Evolutionary conservation across 208 protist species (phyloP).

Genomic region (Crithidia mellificae): DNA sequence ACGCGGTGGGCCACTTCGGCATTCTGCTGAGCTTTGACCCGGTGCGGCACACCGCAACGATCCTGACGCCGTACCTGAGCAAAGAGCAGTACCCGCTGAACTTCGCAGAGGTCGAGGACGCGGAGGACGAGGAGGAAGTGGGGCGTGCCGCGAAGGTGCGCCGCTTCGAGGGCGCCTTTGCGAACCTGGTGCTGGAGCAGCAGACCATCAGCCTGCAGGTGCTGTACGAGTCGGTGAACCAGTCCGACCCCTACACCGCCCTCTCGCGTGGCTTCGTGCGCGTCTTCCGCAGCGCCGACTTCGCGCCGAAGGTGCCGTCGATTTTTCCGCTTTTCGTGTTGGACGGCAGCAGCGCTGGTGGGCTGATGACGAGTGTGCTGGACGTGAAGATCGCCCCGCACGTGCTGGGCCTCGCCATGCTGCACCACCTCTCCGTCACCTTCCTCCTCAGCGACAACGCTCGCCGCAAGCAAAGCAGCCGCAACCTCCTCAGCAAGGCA

Average conservation of each 20-base stretch:
- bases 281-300: conserved; percentile 61
- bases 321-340: conserved; percentile 86
- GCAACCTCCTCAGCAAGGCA: conserved; percentile 58
- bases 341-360: conserved; percentile 78
- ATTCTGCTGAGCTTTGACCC: conserved; percentile 79
- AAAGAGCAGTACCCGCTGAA: conserved; percentile 39
- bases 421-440: conserved; percentile 83
- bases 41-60: conserved; percentile 59
- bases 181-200: conserved; percentile 64
- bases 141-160: not conserved
- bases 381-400: conserved; percentile 82
- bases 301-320: conserved; percentile 53
- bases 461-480: conserved; percentile 63
- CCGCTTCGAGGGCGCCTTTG: conserved; percentile 41
- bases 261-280: conserved; percentile 87
- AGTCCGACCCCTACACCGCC: conserved; percentile 68
- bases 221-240: conserved; percentile 72
- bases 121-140: conserved; percentile 17
- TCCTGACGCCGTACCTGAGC: conserved; percentile 66
- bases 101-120: conserved; percentile 15
- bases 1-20: conserved; percentile 67
- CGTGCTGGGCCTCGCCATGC: conserved; percentile 85
- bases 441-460: conserved; percentile 69
- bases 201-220: conserved; percentile 76
- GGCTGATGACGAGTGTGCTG: conserved; percentile 68